A percentile compares a stretch with the other conserved stretches of the same genome.
These are phyloP conservation scores for Aphanomyces stellatus DNA, from an alignment of 352 stramenopile species.

Conservation along the genomic window DNA sequence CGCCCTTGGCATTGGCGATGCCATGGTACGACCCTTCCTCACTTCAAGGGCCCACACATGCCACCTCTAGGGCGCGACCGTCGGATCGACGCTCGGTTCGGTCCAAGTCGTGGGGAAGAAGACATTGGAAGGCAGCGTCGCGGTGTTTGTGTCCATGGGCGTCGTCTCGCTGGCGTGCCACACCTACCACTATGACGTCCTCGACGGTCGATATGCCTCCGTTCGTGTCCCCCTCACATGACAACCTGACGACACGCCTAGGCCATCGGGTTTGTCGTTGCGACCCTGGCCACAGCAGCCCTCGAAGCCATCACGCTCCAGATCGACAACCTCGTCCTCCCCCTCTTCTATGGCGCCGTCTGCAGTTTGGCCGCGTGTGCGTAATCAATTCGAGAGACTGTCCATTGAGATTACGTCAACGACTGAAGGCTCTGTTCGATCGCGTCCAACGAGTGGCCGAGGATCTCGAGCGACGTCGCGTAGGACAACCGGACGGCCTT, in stretches of 20 bases:
- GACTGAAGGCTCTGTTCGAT: constrained; percentile 45
- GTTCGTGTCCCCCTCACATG: constrained; percentile 27
- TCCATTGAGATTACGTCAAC: constrained; percentile 21
- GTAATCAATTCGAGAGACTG: no score
- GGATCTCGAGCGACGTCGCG: constrained; percentile 85
- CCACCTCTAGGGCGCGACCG: constrained; percentile 26
- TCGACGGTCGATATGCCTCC: constrained; percentile 28
- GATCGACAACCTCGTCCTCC: constrained; percentile 80
- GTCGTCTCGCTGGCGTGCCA: constrained; percentile 44
- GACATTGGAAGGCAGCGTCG: constrained; percentile 48
- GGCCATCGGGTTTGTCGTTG: constrained; percentile 25
- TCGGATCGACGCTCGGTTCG: constrained; percentile 45
- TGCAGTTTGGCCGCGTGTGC: neutral
- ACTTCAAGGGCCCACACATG: neutral
- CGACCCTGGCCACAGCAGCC: constrained; percentile 42
- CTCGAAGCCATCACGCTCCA: constrained; percentile 61
- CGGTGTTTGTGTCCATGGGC: constrained; percentile 51
- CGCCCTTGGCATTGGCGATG: constrained; percentile 59
- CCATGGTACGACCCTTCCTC: constrained; percentile 33
- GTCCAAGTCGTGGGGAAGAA: constrained; percentile 52
- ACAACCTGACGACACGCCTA: no score
- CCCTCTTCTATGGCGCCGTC: constrained; percentile 47
- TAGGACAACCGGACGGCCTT: constrained; percentile 93
- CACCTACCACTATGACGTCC: constrained; percentile 26
- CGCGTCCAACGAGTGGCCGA: constrained; percentile 53